These are phyloP conservation scores for Colletotrichum spinosum DNA, from an alignment of 2,329 filamentous ascomycete species.

Conservation along the genomic window DNA sequence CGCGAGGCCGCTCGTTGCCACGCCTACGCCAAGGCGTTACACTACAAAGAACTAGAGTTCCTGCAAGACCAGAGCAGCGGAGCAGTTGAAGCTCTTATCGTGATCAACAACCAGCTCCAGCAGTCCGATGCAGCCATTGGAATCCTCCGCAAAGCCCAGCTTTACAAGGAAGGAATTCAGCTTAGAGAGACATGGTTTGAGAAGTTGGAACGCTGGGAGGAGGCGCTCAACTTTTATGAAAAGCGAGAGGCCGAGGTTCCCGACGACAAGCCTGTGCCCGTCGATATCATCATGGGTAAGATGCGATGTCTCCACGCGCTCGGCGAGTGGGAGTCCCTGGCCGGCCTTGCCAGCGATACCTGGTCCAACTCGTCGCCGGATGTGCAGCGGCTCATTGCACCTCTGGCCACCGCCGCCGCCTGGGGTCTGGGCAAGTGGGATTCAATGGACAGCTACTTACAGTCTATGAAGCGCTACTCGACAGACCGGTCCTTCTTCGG, in stretches of 20 bases:
- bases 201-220: conserved; percentile 97
- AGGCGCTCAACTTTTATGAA: conserved; percentile 92
- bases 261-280: conserved; percentile 69
- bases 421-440: conserved; percentile 99
- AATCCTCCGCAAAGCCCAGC: conserved; percentile 94
- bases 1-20: conserved; percentile 97
- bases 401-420: conserved; percentile 92
- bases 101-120: conserved; percentile 99
- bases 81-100: conserved; percentile 96
- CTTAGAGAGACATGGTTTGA: conserved; percentile 99
- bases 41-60: conserved; percentile 99
- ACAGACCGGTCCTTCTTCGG: conserved; percentile 98
- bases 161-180: conserved; percentile 92
- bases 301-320: conserved; percentile 98
- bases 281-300: conserved; percentile 99
- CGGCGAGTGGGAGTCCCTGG: conserved; percentile 96
- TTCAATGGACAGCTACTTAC: conserved; percentile 96
- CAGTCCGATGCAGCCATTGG: conserved; percentile 98
- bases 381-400: conserved; percentile 90
- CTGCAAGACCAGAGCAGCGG: conserved; percentile 96
- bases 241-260: conserved; percentile 81
- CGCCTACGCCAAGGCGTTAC: conserved; percentile 96
- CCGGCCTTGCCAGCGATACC: conserved; percentile 88
- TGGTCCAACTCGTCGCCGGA: conserved; percentile 92
- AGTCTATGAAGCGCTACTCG: conserved; percentile 92